Percentiles rank a stretch among this genome's conserved stretches.
Evolutionary conservation across 805 yeast genomes (phyloP).

Genomic region (Starmerella potacharoeniae): DNA sequence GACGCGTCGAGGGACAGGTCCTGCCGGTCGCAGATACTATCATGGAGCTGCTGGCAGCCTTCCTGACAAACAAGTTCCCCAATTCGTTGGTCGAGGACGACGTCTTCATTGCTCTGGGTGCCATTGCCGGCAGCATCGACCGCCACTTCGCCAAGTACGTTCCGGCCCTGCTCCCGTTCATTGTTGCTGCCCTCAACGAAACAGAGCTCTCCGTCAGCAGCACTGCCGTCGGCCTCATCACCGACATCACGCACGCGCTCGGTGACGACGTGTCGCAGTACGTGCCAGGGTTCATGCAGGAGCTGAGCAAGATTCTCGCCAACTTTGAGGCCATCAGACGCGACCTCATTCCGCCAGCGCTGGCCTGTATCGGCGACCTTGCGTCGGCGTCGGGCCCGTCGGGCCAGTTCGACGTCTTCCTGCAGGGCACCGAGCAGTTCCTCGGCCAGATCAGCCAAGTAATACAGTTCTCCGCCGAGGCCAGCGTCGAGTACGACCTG

Average conservation of each 20-base stretch:
- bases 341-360: slow-evolving; percentile 74
- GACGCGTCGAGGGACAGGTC: slow-evolving; percentile 59
- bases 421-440: slow-evolving; percentile 67
- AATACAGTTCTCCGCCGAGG: slow-evolving; percentile 33
- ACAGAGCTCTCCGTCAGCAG: slow-evolving; percentile 73
- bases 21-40: slow-evolving; percentile 62
- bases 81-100: slow-evolving; percentile 87
- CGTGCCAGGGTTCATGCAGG: slow-evolving; percentile 70
- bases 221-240: slow-evolving; percentile 89
- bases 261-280: slow-evolving; percentile 64
- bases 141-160: slow-evolving; percentile 61
- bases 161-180: slow-evolving; percentile 71
- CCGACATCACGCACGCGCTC: slow-evolving; percentile 84
- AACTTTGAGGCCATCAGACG: slow-evolving; percentile 50
- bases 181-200: slow-evolving; percentile 67
- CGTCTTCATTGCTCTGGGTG: slow-evolving; percentile 79
- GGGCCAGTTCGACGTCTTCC: slow-evolving; percentile 58
- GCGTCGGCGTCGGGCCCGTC: slow-evolving; percentile 83
- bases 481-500: slow-evolving; percentile 63
- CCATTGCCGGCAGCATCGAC: slow-evolving; percentile 75
- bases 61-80: slow-evolving; percentile 51
- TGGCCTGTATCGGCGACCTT: slow-evolving; percentile 91
- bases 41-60: slow-evolving; percentile 69
- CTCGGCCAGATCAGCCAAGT: slow-evolving; percentile 32
- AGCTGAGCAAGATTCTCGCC: slow-evolving; percentile 62